Percentiles rank a stretch among this genome's conserved stretches.
These are phyloP conservation scores for Solanum corneliomulleri DNA, from an alignment of 257 asterid species.

Conservation along the genomic window DNA sequence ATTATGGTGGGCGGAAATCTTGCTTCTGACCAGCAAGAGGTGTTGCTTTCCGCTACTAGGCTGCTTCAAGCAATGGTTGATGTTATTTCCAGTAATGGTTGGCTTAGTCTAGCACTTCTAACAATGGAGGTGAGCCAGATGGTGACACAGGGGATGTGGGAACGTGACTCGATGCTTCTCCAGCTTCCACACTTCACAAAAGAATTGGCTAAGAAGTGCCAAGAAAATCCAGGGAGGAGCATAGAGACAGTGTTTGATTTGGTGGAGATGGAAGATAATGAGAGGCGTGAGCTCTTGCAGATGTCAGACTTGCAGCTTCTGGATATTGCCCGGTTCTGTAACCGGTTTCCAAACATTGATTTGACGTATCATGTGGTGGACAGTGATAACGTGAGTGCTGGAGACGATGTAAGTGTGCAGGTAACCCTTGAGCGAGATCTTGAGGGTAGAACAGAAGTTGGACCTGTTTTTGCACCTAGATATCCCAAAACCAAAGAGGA, in stretches of 20 bases:
- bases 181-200: conserved; percentile 35
- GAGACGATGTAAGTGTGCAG: conserved; percentile 15
- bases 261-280: conserved; percentile 30
- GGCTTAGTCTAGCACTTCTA: conserved; percentile 27
- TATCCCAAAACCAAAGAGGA: conserved; percentile 31
- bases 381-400: conserved; percentile 10
- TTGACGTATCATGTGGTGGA: conserved; percentile 20
- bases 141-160: conserved; percentile 42
- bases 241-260: conserved; percentile 25
- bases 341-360: conserved; percentile 28
- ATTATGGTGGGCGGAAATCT: conserved; percentile 17
- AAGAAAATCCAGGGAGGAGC: conserved; percentile 28
- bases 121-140: conserved; percentile 35
- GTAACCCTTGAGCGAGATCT: conserved; percentile 31
- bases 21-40: conserved; percentile 27
- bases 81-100: conserved; percentile 33
- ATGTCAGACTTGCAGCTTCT: conserved; percentile 25
- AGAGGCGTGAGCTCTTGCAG: conserved; percentile 28
- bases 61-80: conserved; percentile 34
- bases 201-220: conserved; percentile 30
- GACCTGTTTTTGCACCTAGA: conserved; percentile 27
- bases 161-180: conserved; percentile 24
- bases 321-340: conserved; percentile 29
- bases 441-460: conserved; percentile 26
- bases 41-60: conserved; percentile 19